phyloP scores from a whole-genome alignment of 352 stramenopile species.

The Phytopythium sindhum region DNA sequence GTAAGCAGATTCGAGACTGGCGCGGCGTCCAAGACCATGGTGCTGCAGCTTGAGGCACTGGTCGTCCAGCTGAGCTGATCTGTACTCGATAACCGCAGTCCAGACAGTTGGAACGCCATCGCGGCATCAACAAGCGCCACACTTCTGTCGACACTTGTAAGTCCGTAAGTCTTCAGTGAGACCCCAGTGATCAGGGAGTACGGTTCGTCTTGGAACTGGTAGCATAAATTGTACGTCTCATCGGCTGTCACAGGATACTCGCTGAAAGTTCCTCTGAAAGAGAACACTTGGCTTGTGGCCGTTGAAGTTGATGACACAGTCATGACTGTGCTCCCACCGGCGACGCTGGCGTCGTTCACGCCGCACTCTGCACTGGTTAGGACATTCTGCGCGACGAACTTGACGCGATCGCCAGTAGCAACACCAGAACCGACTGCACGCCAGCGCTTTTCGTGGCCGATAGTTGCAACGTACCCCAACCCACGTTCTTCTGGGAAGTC shows the following conservation, averaged over 20 bases:
- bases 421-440: conserved; percentile 45
- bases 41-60: conserved; percentile 31
- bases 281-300: conserved; percentile 5
- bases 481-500: conserved; percentile 20
- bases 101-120: conserved; percentile 39
- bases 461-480: conserved; percentile 37
- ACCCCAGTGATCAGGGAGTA: conserved; percentile 45
- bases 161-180: conserved; percentile 41
- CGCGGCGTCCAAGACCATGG: conserved; percentile 19
- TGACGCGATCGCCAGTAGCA: conserved; percentile 33
- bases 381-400: conserved; percentile 56
- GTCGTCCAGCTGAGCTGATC: conserved; percentile 58
- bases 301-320: conserved; percentile 11
- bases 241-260: conserved; percentile 29
- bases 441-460: conserved; percentile 50
- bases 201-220: conserved; percentile 66
- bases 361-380: conserved; percentile 46
- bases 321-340: conserved; percentile 33
- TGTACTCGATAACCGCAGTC: conserved; percentile 42
- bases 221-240: conserved; percentile 66
- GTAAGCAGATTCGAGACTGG: conserved; percentile 27
- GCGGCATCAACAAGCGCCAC: conserved; percentile 40
- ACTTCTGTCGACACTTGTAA: conserved; percentile 36
- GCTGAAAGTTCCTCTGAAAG: conserved; percentile 39
- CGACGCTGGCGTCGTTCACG: conserved; percentile 28